phyloP scores from a whole-genome alignment of 192 early-diverging fungal genomes.

The Kickxella alabastrina region DNA sequence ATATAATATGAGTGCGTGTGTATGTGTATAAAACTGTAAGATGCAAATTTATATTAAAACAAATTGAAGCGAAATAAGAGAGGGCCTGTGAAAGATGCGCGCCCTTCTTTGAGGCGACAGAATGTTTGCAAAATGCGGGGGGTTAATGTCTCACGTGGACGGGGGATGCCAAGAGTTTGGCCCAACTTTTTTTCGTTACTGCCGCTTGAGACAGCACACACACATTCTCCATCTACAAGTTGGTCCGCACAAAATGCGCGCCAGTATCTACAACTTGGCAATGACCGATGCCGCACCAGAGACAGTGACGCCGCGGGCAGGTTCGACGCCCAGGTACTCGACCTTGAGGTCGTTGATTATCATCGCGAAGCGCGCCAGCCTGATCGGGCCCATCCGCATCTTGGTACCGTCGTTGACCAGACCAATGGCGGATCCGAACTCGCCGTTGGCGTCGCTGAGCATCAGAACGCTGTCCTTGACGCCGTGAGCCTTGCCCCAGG shows the following conservation, averaged over 20 bases:
- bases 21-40: too few relatives aligned
- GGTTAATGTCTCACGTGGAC: too few relatives aligned
- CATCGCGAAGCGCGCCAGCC: constrained; percentile 70
- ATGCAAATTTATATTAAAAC: too few relatives aligned
- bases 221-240: too few relatives aligned
- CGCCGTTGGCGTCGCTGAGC: constrained; percentile 73
- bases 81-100: too few relatives aligned
- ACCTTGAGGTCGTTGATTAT: constrained; percentile 69
- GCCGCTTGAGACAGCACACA: too few relatives aligned
- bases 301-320: constrained; percentile 53
- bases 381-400: constrained; percentile 60
- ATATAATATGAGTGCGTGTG: too few relatives aligned
- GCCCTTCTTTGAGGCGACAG: too few relatives aligned
- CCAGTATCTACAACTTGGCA: constrained; percentile 57
- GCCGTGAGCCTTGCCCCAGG: constrained; percentile 52
- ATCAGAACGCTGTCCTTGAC: constrained; percentile 55
- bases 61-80: not conserved
- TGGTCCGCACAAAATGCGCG: too few relatives aligned
- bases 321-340: constrained; percentile 69
- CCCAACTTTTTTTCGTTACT: too few relatives aligned
- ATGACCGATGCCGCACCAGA: constrained; percentile 60
- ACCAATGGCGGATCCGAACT: constrained; percentile 64
- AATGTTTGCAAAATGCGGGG: too few relatives aligned
- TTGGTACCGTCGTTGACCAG: constrained; percentile 58
- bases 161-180: constrained; percentile 6